Evolutionary conservation across 1,139 yeast species (phyloP), one percentile per base, ranked within the genome.

Genomic region (Geotrichum klebahnii): DNA sequence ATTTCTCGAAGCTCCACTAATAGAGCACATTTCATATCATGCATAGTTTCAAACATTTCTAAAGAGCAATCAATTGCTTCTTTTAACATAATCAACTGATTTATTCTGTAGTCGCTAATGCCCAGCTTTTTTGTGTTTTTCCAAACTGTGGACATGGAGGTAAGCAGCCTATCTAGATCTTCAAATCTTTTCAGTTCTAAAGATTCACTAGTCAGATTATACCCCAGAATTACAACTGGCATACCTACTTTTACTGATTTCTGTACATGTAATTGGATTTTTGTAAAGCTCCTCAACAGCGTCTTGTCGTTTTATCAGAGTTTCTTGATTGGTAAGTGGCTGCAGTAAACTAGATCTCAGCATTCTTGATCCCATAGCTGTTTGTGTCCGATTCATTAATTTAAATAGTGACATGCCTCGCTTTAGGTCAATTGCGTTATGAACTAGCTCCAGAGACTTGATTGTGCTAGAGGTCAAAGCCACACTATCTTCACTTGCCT

Each of bases 321-420:
- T 65, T 0, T 56, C 55, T 22, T 54, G 55, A 53, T 71, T 71
- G 0, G 76, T 72, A 22, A 75, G 59, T 0, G 79, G 79, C 50
- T 75, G 80, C 16, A 75, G 55, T 3, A 75, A 66, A 47, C 68
- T 71, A 20, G 66, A 69, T 53, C 69, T 65, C 38, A 76, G 58
- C 14, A 69, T 54, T 46, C 79, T 57, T 17, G 61, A 64, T 1
- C 79, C 80, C 78, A 75, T 75, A 46, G 70, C 71, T 0, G 79
- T 75, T 0, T 61, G 55, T 1, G 78, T 73, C 1, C 57, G 54
- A 53, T 74, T 68, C 46, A 75, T 55, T 33, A 66, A 62, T 26
- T 68, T 71, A 39, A 66, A 65, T 10, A 75, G 58, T 0, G 73
- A 66, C 19, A 62, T 52, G 0, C 69, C 70, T 12, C 55, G 59